These are phyloP conservation scores for Volvox africanus DNA, from an alignment of 139 green algal species.

Conservation along the genomic window DNA sequence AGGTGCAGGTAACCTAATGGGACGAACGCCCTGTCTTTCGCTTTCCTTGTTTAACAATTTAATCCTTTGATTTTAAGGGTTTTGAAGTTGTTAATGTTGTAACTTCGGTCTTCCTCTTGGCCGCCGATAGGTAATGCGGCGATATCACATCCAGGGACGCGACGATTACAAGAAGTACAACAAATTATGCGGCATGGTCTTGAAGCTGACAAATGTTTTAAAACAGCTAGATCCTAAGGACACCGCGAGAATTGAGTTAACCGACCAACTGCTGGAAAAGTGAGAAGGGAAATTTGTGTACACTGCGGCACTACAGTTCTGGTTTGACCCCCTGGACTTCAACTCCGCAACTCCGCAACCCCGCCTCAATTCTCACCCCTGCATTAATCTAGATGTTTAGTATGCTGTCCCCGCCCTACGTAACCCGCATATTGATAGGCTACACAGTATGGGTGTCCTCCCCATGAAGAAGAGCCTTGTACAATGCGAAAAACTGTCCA, in stretches of 20 bases:
- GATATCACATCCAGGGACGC: slow-evolving; percentile 96
- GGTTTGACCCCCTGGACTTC: background rate
- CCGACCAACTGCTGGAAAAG: slow-evolving; percentile 96
- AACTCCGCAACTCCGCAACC: background rate
- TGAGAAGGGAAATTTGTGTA: slow-evolving; percentile 52
- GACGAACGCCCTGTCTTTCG: too few relatives aligned
- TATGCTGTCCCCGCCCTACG: background rate
- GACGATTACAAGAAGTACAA: slow-evolving; percentile 99
- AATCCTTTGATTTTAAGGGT: too few relatives aligned
- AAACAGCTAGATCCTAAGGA: slow-evolving; percentile 90
- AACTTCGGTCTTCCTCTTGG: background rate
- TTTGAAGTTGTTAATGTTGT: too few relatives aligned
- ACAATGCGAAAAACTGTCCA: slow-evolving; percentile 93
- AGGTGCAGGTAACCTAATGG: slow-evolving; percentile 81
- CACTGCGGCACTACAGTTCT: background rate
- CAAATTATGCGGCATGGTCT: slow-evolving; percentile 91
- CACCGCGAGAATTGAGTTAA: slow-evolving; percentile 90
- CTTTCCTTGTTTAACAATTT: too few relatives aligned
- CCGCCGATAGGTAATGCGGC: slow-evolving; percentile 88
- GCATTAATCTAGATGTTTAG: background rate
- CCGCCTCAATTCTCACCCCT: background rate
- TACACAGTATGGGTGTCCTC: slow-evolving; percentile 95
- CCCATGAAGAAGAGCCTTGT: slow-evolving; percentile 93
- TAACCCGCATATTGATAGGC: slow-evolving; percentile 58
- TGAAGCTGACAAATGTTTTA: slow-evolving; percentile 83